These are phyloP conservation scores for Floccularia luteovirens DNA, from an alignment of 768 basidiomycete genomes.

Conservation along the genomic window DNA sequence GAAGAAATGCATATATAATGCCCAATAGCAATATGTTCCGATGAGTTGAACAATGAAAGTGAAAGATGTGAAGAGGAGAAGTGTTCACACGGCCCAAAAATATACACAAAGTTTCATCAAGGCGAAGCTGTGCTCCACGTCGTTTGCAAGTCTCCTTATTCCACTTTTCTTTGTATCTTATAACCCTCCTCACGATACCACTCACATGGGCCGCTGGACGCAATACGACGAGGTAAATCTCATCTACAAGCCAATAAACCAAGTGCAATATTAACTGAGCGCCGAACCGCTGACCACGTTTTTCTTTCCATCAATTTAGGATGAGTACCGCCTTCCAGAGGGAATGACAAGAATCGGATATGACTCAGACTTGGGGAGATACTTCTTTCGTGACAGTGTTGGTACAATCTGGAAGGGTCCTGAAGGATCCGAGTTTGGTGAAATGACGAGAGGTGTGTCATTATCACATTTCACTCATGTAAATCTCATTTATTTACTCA, in stretches of 20 bases:
- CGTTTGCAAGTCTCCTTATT: no score
- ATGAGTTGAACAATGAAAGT: no score
- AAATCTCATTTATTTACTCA: neutral
- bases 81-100: no score
- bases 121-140: no score
- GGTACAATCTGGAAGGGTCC: conserved; percentile 52
- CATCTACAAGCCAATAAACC: no score
- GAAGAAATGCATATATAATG: no score
- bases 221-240: conserved; percentile 22
- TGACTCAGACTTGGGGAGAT: conserved; percentile 61
- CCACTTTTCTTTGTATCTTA: no score
- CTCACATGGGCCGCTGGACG: conserved; percentile 21
- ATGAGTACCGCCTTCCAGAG: conserved; percentile 43
- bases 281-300: neutral
- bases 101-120: no score
- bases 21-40: no score
- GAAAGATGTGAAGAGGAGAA: no score
- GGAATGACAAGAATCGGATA: conserved; percentile 69
- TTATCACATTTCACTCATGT: neutral
- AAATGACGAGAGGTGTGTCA: conserved; percentile 37
- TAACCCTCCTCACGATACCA: no score
- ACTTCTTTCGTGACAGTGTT: conserved; percentile 48
- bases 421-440: conserved; percentile 57
- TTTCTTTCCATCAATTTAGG: conserved; percentile 19
- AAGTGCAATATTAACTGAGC: neutral